Evolutionary conservation across 2,329 filamentous ascomycete species (phyloP), one percentile per base, ranked within the genome.

Genomic region (Colletotrichum gloeosporioides): DNA sequence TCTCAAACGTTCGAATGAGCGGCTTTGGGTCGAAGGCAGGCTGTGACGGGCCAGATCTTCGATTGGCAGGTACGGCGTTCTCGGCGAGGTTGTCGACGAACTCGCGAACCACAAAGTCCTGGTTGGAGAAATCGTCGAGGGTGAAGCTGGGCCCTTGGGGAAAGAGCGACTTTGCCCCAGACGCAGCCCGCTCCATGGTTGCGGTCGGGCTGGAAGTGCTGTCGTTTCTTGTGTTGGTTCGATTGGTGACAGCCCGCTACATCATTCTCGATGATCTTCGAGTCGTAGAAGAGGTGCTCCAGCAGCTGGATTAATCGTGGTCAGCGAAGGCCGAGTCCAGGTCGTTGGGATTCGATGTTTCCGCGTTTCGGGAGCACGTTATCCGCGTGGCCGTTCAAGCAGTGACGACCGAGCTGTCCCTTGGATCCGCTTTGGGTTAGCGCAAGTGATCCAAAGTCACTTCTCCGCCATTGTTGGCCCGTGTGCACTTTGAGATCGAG

Each of bases 91-190:
- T 92, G 84, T 99, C 98, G 80, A 99, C 93, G 83, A 99, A 99
- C 87, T 99, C 97, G 82, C 98, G 96, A 79, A 99, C 96, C 78
- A 99, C 98, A 82, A 99, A 99, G 86, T 99, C 97, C 81, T 95
- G 95, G 83, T 90, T 95, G 73, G 95, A 95, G 85, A 96, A 95
- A 86, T 96, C 96, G 61, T 98, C 95, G 77, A 99, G 90, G 12
- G 93, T 95, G 87, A 98, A 98, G 84, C 90, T 94, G 77, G 95
- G 95, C 53, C 93, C 95, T 84, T 92, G 92, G 73, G 94, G 93
- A 83, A 95, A 96, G 82, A 96, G 90, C 79, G 92, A 89, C 86
- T 93, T 90, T 80, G 91, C 89, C 76, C 88, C 89, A 77, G 84
- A 84, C 80, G 83, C 84, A 78, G 86, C 83, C 79, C 86, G 84